These are phyloP conservation scores for Chlorella sp. DNA, from an alignment of 139 green algal species.

Conservation along the genomic window DNA sequence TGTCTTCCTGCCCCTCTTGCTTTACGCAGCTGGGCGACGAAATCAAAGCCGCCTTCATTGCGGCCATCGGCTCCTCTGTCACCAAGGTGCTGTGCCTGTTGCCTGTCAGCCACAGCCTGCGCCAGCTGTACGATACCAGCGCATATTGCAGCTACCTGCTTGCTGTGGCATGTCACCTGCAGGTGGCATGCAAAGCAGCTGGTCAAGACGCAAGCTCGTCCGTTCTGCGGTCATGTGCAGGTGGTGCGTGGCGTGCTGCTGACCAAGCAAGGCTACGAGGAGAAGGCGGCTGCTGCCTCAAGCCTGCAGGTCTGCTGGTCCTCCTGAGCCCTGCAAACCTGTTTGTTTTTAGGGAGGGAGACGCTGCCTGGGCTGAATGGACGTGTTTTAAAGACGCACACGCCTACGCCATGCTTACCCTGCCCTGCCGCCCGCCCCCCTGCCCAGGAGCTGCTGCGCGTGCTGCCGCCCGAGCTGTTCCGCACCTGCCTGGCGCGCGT, in stretches of 20 bases:
- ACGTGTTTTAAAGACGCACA: too few species aligned
- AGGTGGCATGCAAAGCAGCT: too few species aligned
- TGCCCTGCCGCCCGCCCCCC: not conserved
- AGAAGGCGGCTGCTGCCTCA: conserved; percentile 12
- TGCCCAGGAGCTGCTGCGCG: conserved; percentile 47
- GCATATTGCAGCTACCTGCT: too few species aligned
- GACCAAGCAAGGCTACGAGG: conserved; percentile 40
- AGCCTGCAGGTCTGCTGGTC: conserved; percentile 38
- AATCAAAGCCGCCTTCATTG: conserved; percentile 39
- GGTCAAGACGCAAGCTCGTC: too few species aligned
- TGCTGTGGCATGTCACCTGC: too few species aligned
- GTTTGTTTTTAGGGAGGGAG: not conserved
- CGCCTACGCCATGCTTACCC: too few species aligned
- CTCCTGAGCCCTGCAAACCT: not conserved
- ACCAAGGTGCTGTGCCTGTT: too few species aligned
- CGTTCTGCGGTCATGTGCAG: too few species aligned
- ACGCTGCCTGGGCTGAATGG: not conserved
- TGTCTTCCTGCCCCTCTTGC: not conserved
- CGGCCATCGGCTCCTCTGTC: conserved; percentile 29
- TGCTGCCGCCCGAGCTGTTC: conserved; percentile 58
- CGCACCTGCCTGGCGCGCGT: conserved; percentile 53
- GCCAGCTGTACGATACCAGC: too few species aligned
- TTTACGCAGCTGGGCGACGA: conserved; percentile 38
- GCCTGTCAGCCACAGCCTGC: too few species aligned
- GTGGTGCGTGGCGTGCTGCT: conserved; percentile 51